A percentile compares a stretch with the other conserved stretches of the same genome.
Conservation (phyloP, 2,329 filamentous ascomycete genomes). For the Rhynchosporium secalis region DNA sequence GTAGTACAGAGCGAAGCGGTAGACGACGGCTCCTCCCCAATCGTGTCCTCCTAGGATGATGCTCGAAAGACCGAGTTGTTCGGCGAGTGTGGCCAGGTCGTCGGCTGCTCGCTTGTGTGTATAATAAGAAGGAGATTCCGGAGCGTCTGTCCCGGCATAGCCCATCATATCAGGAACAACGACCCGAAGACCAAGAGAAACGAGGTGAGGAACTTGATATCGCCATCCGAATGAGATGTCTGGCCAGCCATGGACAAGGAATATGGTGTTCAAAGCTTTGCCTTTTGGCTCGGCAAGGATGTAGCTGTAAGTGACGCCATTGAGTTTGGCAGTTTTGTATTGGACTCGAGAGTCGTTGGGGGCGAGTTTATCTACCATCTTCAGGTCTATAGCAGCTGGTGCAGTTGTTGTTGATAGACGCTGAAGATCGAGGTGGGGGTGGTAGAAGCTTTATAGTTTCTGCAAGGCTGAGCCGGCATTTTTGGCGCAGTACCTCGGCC, state of each 20-base stretch:
- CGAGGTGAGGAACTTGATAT: conserved; percentile 78
- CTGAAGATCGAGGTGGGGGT: conserved; percentile 1
- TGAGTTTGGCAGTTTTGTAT: conserved; percentile 61
- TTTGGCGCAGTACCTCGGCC: conserved; percentile 10
- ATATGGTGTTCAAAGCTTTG: conserved; percentile 49
- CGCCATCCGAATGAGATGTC: conserved; percentile 85
- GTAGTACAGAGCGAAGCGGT: conserved; percentile 72
- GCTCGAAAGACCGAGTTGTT: conserved; percentile 46
- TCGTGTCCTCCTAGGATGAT: conserved; percentile 91
- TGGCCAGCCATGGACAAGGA: conserved; percentile 67
- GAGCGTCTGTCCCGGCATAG: conserved; percentile 75
- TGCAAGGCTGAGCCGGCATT: conserved; percentile 10
- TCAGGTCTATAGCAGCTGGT: conserved; percentile 34
- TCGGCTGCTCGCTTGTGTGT: conserved; percentile 69
- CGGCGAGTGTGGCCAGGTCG: conserved; percentile 73
- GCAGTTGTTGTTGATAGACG: conserved; percentile 4
- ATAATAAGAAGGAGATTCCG: conserved; percentile 62
- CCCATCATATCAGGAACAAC: conserved; percentile 85
- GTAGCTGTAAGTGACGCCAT: conserved; percentile 71
- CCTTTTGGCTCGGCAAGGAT: conserved; percentile 53
- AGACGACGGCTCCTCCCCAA: conserved; percentile 77
- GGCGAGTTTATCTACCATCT: conserved; percentile 62
- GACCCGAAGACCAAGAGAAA: conserved; percentile 72
- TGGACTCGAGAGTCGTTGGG: conserved; percentile 66
- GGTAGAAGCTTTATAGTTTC: background rate